Evolutionary conservation across 768 basidiomycete species (phyloP).

Genomic region (Gymnopilus junonius): DNA sequence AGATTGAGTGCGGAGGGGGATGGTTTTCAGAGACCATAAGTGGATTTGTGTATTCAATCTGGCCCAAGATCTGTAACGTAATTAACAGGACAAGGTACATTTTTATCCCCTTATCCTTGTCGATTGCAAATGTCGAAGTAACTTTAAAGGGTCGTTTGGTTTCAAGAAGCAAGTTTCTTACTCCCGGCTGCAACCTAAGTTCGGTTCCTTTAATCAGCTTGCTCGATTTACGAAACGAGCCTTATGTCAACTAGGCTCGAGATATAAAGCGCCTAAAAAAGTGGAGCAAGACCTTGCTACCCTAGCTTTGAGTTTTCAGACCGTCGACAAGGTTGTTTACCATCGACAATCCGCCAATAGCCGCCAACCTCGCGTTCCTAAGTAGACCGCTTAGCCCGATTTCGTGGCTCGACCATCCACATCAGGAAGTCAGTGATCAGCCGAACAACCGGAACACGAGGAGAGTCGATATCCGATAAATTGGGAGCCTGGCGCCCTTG

Average conservation of each 20-base stretch:
- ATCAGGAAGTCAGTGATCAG: slow-evolving; percentile 13
- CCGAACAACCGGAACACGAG: slow-evolving; percentile 17
- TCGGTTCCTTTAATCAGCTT: not conserved
- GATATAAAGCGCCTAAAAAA: not conserved
- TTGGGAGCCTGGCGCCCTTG: slow-evolving; percentile 16
- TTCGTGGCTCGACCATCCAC: slow-evolving; percentile 6
- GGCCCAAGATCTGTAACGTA: no score
- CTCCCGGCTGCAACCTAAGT: not conserved
- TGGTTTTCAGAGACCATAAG: no score
- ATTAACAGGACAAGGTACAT: not conserved
- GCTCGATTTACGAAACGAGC: not conserved
- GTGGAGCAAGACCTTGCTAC: not conserved
- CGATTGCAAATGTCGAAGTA: not conserved
- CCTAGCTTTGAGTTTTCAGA: not conserved
- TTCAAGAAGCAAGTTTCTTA: not conserved
- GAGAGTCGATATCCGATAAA: slow-evolving; percentile 23
- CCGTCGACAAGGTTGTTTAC: not conserved
- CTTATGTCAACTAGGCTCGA: not conserved
- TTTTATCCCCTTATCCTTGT: not conserved
- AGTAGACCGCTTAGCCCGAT: slow-evolving; percentile 1
- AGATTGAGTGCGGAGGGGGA: no score
- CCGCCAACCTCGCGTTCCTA: not conserved
- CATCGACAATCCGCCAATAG: not conserved
- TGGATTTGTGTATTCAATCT: no score
- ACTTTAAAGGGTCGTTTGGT: not conserved